Percentiles rank a stretch among this genome's conserved stretches.
Evolutionary conservation across 345 rosid genomes (phyloP).

Genomic region (Erysimum cheiranthoides): DNA sequence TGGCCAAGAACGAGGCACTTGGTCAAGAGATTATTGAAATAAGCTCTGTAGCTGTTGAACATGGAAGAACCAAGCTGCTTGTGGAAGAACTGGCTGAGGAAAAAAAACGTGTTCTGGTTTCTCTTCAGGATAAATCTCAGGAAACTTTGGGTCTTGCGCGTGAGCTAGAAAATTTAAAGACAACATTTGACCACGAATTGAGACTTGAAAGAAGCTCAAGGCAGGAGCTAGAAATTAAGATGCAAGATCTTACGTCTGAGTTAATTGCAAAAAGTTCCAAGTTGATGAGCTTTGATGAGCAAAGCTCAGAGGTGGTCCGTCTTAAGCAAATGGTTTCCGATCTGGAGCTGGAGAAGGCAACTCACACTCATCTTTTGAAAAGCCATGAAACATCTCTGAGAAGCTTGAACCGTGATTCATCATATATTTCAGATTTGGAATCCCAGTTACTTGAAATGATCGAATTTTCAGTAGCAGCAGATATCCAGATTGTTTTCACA

Average conservation of each 20-base stretch:
- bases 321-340: conserved; percentile 62
- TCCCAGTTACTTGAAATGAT: conserved; percentile 69
- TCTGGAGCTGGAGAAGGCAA: conserved; percentile 68
- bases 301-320: conserved; percentile 60
- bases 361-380: conserved; percentile 50
- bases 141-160: conserved; percentile 55
- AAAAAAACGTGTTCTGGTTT: conserved; percentile 57
- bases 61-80: conserved; percentile 58
- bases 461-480: conserved; percentile 63
- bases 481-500: conserved; percentile 57
- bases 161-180: conserved; percentile 56
- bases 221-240: conserved; percentile 49
- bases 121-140: conserved; percentile 62
- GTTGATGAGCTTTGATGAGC: conserved; percentile 57
- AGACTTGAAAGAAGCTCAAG: conserved; percentile 57
- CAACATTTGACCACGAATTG: conserved; percentile 55
- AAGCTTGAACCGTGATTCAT: conserved; percentile 54
- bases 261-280: conserved; percentile 57
- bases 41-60: conserved; percentile 60
- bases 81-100: conserved; percentile 61
- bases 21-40: conserved; percentile 60
- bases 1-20: conserved; percentile 59
- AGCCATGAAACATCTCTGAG: conserved; percentile 60
- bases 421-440: conserved; percentile 58
- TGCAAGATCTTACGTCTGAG: conserved; percentile 62